Evolutionary conservation across 345 rosid genomes (phyloP).

Genomic region (Carallia brachiata): DNA sequence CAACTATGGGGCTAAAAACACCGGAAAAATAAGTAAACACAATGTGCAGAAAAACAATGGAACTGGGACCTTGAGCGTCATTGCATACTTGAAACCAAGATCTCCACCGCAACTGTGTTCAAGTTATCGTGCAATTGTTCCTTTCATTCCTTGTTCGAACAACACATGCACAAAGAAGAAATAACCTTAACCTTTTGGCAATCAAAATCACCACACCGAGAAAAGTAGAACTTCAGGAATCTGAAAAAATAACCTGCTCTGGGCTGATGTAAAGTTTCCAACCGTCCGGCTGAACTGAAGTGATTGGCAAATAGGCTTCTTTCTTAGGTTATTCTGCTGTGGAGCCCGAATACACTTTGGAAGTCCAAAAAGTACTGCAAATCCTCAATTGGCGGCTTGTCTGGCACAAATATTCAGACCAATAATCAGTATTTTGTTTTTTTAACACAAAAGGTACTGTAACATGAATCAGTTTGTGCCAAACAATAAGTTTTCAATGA

Average conservation of each 20-base stretch:
- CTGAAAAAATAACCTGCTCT: conserved; percentile 64
- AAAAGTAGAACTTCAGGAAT: neutral
- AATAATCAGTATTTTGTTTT: too few species aligned
- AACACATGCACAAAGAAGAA: too few species aligned
- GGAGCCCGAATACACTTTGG: too few species aligned
- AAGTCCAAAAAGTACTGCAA: too few species aligned
- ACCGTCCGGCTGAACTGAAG: conserved; percentile 99
- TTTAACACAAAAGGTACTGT: too few species aligned
- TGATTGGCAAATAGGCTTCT: conserved; percentile 85
- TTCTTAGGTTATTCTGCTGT: conserved; percentile 28
- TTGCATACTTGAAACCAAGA: conserved; percentile 43
- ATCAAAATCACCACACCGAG: neutral
- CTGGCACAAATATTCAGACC: too few species aligned
- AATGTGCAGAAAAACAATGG: conserved; percentile 48
- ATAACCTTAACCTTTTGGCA: too few species aligned
- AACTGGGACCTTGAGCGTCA: conserved; percentile 44
- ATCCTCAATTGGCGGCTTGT: too few species aligned
- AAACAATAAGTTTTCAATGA: too few species aligned
- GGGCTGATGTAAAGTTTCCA: conserved; percentile 93
- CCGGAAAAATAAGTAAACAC: conserved; percentile 19
- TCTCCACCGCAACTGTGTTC: too few species aligned
- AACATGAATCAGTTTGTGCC: too few species aligned
- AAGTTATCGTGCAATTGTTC: too few species aligned
- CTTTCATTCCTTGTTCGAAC: neutral
- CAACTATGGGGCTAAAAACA: conserved; percentile 15